Conservation (phyloP, 306 rosid species). For the Cucumis melo region DNA sequence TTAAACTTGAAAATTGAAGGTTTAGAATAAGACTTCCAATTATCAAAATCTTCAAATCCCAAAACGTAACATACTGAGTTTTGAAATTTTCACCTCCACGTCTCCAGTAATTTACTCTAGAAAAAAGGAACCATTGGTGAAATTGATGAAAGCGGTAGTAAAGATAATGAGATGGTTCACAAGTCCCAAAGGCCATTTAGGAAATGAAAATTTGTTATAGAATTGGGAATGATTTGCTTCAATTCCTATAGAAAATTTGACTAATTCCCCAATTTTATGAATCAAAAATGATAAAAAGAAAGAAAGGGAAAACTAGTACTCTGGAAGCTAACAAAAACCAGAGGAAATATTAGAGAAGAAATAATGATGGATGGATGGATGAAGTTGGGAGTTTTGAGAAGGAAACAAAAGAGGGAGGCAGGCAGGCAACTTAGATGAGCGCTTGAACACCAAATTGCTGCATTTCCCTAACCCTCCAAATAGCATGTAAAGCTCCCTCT, state of each 20-base stretch:
- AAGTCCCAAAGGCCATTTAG: background rate
- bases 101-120: too few species aligned
- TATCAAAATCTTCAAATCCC: too few species aligned
- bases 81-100: too few species aligned
- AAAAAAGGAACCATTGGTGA: too few species aligned
- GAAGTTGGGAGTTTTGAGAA: background rate
- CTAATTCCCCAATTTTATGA: background rate
- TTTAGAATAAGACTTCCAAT: too few species aligned
- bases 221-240: background rate
- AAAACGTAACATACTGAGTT: too few species aligned
- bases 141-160: background rate
- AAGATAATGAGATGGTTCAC: background rate
- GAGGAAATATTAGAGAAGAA: background rate
- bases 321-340: background rate
- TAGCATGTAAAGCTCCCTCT: constrained; percentile 47
- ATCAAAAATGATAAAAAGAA: background rate
- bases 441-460: constrained; percentile 61
- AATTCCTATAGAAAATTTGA: background rate
- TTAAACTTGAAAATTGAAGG: too few species aligned
- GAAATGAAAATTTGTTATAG: background rate
- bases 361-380: too few species aligned
- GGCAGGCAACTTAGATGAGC: constrained; percentile 42
- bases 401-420: background rate
- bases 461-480: constrained; percentile 87
- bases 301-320: background rate